A percentile compares a stretch with the other conserved stretches of the same genome.
Conservation (phyloP, 345 rosid species). For the Geranium brycei region DNA sequence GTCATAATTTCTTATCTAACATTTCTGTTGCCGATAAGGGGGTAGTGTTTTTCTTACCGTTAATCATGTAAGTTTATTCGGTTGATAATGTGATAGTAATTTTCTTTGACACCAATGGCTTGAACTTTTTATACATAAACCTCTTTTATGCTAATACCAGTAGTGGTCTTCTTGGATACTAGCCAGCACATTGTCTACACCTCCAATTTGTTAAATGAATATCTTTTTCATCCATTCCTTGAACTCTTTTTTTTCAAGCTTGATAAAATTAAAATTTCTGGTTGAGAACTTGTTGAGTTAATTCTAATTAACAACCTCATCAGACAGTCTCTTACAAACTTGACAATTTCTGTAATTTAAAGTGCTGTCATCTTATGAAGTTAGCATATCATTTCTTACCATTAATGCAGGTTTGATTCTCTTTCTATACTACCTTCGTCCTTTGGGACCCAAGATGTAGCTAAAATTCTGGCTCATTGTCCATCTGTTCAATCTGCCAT, state of each 20-base stretch:
- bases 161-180: background rate
- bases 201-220: background rate
- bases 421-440: slow-evolving; percentile 68
- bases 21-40: slow-evolving; percentile 1
- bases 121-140: background rate
- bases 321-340: background rate
- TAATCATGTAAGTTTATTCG: background rate
- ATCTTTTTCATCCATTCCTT: background rate
- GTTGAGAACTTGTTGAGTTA: background rate
- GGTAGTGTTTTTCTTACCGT: background rate
- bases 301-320: background rate
- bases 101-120: background rate
- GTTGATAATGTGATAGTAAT: background rate
- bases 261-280: background rate
- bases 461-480: slow-evolving; percentile 58
- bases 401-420: slow-evolving; percentile 71
- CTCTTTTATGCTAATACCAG: background rate
- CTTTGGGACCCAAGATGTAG: slow-evolving; percentile 63
- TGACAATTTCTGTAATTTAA: background rate
- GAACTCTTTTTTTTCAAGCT: background rate
- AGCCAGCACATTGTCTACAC: background rate
- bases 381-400: slow-evolving; percentile 15
- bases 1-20: background rate
- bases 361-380: background rate
- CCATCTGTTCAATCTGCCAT: slow-evolving; percentile 58